A percentile compares a stretch with the other conserved stretches of the same genome.
Evolutionary conservation across 208 protist genomes (phyloP).

Genomic region (Trypanosomatidae sp.): DNA sequence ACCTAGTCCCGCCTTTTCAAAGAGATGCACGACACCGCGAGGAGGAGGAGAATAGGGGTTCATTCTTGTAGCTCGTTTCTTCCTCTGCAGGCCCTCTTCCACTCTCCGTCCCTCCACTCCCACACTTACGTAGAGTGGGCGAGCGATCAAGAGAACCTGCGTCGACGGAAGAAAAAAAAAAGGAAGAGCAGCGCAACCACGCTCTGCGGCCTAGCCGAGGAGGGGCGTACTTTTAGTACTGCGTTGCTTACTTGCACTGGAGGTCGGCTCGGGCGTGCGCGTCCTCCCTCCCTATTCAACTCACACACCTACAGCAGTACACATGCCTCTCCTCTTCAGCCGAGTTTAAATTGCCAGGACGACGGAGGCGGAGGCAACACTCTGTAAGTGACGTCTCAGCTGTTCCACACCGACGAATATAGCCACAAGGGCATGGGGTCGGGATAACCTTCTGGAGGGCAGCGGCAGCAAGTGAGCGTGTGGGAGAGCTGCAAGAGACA

Average conservation of each 20-base stretch:
- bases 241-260: not conserved
- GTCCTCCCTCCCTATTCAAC: not conserved
- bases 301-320: not conserved
- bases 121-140: not conserved
- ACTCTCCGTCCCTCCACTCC: not conserved
- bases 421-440: not conserved
- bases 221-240: not conserved
- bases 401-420: too few relatives aligned
- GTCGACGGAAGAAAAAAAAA: not conserved
- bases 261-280: not conserved
- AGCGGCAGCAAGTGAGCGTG: not conserved
- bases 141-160: not conserved
- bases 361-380: not conserved
- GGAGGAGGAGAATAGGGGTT: not conserved
- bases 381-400: not conserved
- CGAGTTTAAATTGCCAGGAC: slow-evolving; percentile 16
- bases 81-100: not conserved
- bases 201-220: not conserved
- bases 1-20: not conserved
- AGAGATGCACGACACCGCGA: not conserved
- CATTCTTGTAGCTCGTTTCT: too few relatives aligned
- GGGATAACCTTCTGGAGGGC: not conserved
- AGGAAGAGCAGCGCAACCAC: not conserved
- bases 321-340: not conserved
- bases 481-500: not conserved